Percentiles rank a stretch among this genome's conserved stretches.
Evolutionary conservation across 805 yeast genomes (phyloP).

Genomic region (Metschnikowia hibisci): DNA sequence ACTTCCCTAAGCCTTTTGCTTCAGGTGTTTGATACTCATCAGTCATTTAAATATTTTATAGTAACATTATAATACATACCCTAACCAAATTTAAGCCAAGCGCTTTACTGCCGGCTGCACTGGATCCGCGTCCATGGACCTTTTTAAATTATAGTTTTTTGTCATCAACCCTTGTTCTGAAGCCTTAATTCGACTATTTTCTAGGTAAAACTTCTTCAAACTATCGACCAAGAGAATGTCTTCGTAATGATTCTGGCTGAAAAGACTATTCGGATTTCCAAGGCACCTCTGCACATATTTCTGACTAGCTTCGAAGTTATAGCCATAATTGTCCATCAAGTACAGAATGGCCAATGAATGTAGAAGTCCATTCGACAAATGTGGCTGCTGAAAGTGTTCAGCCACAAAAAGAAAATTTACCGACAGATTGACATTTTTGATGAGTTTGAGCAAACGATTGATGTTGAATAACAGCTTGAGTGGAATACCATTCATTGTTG

Average conservation of each 20-base stretch:
- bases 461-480: constrained; percentile 35
- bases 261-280: constrained; percentile 2
- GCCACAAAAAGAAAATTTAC: constrained; percentile 33
- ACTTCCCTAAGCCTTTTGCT: too few species aligned
- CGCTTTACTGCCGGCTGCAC: constrained; percentile 6
- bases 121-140: constrained; percentile 15
- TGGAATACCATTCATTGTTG: constrained; percentile 37
- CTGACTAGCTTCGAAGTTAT: constrained; percentile 30
- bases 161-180: constrained; percentile 24
- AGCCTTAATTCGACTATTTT: constrained; percentile 30
- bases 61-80: neutral
- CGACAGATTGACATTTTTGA: constrained; percentile 28
- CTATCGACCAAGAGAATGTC: constrained; percentile 38
- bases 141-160: constrained; percentile 27
- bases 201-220: constrained; percentile 35
- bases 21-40: neutral
- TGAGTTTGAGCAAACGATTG: constrained; percentile 32
- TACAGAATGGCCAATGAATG: constrained; percentile 31
- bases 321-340: constrained; percentile 39
- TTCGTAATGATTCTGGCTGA: constrained; percentile 34
- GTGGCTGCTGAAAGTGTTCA: constrained; percentile 24
- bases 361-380: constrained; percentile 23
- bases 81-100: constrained; percentile 7
- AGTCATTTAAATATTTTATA: neutral
- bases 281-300: constrained; percentile 21